Evolutionary conservation across 495 filamentous ascomycete genomes (phyloP), one percentile per base, ranked within the genome.

Genomic region (Penicillium malachiteum): DNA sequence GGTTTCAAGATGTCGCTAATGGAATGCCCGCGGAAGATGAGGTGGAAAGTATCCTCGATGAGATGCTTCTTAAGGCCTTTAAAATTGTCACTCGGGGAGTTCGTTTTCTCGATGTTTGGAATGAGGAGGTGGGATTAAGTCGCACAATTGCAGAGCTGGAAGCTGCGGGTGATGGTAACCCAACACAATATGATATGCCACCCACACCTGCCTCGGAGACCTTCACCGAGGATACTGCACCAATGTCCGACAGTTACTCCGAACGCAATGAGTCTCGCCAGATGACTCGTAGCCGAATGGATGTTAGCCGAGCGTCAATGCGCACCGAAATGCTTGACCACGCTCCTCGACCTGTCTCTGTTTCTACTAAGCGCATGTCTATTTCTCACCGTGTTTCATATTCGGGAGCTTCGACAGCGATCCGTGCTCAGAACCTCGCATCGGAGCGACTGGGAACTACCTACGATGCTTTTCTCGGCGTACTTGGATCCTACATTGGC

Each of bases 31-130:
- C 72, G 34, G 77, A 83, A 16, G 77, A 86, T 2, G 82, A 86
- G 31, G 75, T 90, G 33, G 90, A 93, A 59, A 82, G 85, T 56
- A 80, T 92, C 32, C 78, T 96, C 48, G 93, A 97, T 67, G 91
- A 96, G 67, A 89, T 97, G 84, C 85, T 97, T 10, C 72, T 96
- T 47, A 92, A 92, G 66, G 92, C 91, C 0, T 97, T 95, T 76
- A 93, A 89, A 62, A 90, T 97, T 54, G 89, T 95, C n/a, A 91
- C 85, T 52, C 87, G 92, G 54, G 90, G 89, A 35, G 91, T 97
- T 48, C 81, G 85, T 55, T 97, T 99, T 67, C 78, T 97, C n/a
- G 95, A 99, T 64, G 79, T 92, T 5, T 88, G 91, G 79, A 85
- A 90, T 21, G 85, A 93, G 52, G 88, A 91, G 52, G 82, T 86